phyloP scores from a whole-genome alignment of 2,329 filamentous ascomycete species.

The Cercospora sp. region DNA sequence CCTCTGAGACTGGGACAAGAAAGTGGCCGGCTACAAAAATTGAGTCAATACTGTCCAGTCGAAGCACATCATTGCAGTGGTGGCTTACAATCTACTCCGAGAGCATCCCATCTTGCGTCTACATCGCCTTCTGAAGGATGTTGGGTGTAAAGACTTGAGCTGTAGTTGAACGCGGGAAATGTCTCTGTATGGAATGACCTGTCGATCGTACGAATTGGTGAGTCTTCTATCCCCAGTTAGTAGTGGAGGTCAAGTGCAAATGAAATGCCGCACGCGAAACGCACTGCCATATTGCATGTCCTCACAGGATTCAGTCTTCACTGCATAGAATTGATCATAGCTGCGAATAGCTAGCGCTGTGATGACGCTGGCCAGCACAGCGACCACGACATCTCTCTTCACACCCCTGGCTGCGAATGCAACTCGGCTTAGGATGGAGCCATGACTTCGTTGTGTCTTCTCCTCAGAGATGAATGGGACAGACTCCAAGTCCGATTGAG shows the following conservation, averaged over 20 bases:
- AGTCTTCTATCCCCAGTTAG: not conserved
- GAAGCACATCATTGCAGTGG: too few species aligned
- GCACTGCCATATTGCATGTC: not conserved
- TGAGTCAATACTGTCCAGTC: not conserved
- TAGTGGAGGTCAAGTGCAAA: rapidly evolving
- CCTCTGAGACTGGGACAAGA: not conserved
- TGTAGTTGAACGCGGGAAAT: not conserved
- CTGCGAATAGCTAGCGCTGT: not conserved
- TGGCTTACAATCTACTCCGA: not conserved
- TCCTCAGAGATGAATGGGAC: not conserved
- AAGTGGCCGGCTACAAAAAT: not conserved
- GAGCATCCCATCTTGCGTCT: not conserved
- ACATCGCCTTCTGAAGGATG: not conserved
- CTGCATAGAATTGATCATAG: not conserved
- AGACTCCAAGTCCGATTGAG: not conserved
- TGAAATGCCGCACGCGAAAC: not conserved
- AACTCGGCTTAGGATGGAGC: not conserved
- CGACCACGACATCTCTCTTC: not conserved
- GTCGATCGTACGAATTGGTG: not conserved
- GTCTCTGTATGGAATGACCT: not conserved
- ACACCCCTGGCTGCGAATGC: not conserved
- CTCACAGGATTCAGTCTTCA: not conserved
- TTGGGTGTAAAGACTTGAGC: not conserved
- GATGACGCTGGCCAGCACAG: not conserved
- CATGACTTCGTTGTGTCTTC: not conserved